phyloP scores from a whole-genome alignment of 2,329 filamentous ascomycete species.

The Bisporella sp. region DNA sequence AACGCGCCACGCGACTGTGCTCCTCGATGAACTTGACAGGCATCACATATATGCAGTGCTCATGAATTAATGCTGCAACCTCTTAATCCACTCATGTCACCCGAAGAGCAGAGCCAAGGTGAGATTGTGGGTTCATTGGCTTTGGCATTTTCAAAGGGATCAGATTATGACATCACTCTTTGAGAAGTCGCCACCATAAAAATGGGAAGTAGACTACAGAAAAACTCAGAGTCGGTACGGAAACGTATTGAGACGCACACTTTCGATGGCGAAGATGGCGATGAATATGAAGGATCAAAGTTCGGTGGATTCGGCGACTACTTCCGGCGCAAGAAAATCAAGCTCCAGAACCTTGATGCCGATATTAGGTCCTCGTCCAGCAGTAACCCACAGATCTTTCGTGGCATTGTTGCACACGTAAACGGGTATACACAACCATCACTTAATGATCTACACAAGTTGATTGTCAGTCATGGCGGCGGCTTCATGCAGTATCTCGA shows the following conservation, averaged over 20 bases:
- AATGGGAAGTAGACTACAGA: constrained; percentile 56
- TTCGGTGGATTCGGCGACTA: constrained; percentile 92
- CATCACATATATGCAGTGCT: no score
- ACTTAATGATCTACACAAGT: constrained; percentile 76
- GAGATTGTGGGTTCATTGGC: no score
- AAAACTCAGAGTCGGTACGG: constrained; percentile 54
- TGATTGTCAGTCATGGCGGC: constrained; percentile 90
- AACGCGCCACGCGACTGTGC: no score
- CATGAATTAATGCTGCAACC: no score
- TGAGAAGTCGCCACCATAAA: no score
- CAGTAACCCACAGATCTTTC: constrained; percentile 80
- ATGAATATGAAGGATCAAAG: constrained; percentile 81
- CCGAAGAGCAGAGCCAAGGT: no score
- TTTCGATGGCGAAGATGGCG: constrained; percentile 76
- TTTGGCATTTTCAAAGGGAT: no score
- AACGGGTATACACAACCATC: constrained; percentile 96
- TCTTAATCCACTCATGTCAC: no score
- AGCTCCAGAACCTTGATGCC: constrained; percentile 88
- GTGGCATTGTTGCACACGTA: constrained; percentile 82
- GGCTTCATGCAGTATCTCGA: constrained; percentile 93
- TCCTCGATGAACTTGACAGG: no score
- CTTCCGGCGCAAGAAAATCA: constrained; percentile 92
- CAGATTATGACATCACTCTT: no score
- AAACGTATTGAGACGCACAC: constrained; percentile 59
- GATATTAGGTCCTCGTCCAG: constrained; percentile 63